These are phyloP conservation scores for Pyracantha coccinea DNA, from an alignment of 331 rosid species.

Conservation along the genomic window DNA sequence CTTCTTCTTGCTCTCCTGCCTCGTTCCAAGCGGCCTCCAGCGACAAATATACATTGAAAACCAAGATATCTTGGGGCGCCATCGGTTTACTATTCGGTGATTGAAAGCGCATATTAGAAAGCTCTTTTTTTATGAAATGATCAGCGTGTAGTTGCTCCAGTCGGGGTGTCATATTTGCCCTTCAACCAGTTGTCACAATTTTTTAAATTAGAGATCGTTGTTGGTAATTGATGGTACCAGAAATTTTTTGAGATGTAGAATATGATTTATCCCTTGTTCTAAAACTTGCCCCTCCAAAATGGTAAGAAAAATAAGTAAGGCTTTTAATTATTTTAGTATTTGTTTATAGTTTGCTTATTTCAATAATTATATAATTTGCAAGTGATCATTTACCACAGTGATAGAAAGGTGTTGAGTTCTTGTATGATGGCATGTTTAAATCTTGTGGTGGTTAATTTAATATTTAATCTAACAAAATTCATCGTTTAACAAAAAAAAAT, in stretches of 20 bases:
- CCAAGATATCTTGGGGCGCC: constrained; percentile 19
- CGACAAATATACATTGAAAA: constrained; percentile 20
- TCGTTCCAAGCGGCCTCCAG: constrained; percentile 46
- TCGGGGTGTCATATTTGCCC: constrained; percentile 16
- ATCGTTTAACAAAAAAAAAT: too few relatives aligned
- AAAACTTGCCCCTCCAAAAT: neutral
- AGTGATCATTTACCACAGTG: rapidly evolving
- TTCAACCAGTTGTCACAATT: constrained; percentile 17
- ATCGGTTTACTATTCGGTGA: constrained; percentile 8
- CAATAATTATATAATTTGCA: too few relatives aligned
- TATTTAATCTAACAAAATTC: too few relatives aligned
- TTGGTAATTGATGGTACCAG: constrained; percentile 12
- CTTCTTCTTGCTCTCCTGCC: constrained; percentile 69
- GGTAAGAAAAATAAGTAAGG: too few relatives aligned
- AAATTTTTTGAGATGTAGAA: constrained; percentile 25
- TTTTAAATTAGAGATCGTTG: constrained; percentile 13
- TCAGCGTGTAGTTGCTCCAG: constrained; percentile 4
- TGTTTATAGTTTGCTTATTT: too few relatives aligned
- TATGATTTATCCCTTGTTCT: neutral
- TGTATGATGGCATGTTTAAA: rapidly evolving
- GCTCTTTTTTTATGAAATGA: constrained; percentile 8
- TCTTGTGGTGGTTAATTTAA: rapidly evolving
- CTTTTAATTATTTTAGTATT: too few relatives aligned
- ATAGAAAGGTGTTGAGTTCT: too few relatives aligned
- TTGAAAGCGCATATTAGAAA: constrained; percentile 12